Percentiles rank a stretch among this genome's conserved stretches.
Evolutionary conservation across 768 basidiomycete genomes (phyloP).

Genomic region (Trametopsis cervina): DNA sequence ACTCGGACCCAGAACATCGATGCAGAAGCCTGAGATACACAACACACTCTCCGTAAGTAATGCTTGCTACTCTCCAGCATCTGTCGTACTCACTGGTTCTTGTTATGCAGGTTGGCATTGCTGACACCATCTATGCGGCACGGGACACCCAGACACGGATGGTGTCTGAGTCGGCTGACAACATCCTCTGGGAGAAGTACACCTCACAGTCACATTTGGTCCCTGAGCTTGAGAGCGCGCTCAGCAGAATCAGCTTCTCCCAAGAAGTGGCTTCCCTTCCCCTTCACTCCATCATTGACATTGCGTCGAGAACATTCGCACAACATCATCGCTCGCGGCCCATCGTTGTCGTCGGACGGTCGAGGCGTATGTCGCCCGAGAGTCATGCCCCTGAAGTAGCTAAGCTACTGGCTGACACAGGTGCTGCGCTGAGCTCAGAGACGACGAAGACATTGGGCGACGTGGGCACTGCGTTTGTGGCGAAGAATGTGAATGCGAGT

Average conservation of each 20-base stretch:
- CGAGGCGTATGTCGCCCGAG: constrained; percentile 59
- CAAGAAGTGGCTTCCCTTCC: constrained; percentile 43
- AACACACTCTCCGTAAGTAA: neutral
- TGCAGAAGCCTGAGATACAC: constrained; percentile 21
- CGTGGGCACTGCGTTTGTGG: constrained; percentile 63
- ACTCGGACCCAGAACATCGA: constrained; percentile 23
- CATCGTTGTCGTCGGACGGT: constrained; percentile 67
- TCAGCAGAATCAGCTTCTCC: constrained; percentile 61
- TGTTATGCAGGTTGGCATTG: constrained; percentile 36
- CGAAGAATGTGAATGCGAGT: constrained; percentile 40
- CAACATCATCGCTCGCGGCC: constrained; percentile 36
- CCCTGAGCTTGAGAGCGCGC: constrained; percentile 31
- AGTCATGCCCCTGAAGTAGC: constrained; percentile 54
- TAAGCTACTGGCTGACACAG: constrained; percentile 34
- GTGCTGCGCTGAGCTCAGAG: constrained; percentile 41
- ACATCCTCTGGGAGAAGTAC: constrained; percentile 15
- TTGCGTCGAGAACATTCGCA: constrained; percentile 24
- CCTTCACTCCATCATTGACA: constrained; percentile 48
- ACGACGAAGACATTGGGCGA: constrained; percentile 72
- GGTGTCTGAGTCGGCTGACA: constrained; percentile 53
- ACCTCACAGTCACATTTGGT: neutral
- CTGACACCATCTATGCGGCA: constrained; percentile 70
- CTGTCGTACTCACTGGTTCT: neutral
- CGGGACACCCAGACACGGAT: constrained; percentile 58
- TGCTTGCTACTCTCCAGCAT: neutral